These are phyloP conservation scores for Didymella glomerata DNA, from an alignment of 2,329 filamentous ascomycete species.

Conservation along the genomic window DNA sequence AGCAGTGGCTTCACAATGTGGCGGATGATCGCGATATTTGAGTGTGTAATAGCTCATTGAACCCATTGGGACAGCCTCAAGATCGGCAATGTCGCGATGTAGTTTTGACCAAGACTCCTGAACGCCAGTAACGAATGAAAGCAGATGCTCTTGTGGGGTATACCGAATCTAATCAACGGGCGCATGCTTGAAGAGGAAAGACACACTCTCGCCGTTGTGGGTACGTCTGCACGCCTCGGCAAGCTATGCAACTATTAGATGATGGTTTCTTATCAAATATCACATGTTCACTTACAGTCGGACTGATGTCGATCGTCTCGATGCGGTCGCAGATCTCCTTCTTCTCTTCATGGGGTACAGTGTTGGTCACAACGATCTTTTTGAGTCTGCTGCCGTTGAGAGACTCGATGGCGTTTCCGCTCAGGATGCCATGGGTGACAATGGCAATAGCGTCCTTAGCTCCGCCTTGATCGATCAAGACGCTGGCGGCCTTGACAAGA, in stretches of 20 bases:
- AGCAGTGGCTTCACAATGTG: slow-evolving; percentile 27
- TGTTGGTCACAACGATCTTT: slow-evolving; percentile 90
- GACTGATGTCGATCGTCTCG: slow-evolving; percentile 90
- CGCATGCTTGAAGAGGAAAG: slow-evolving; percentile 74
- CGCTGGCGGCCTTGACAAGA: slow-evolving; percentile 85
- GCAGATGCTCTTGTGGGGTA: slow-evolving; percentile 19
- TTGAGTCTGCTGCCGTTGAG: slow-evolving; percentile 80
- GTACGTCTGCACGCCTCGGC: slow-evolving; percentile 76
- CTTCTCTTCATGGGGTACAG: slow-evolving; percentile 82
- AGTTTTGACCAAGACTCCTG: slow-evolving; percentile 24
- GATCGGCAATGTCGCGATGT: slow-evolving; percentile 16
- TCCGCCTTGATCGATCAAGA: slow-evolving; percentile 80
- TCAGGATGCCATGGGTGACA: slow-evolving; percentile 92
- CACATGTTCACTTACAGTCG: slow-evolving; percentile 64
- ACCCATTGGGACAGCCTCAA: slow-evolving; percentile 15
- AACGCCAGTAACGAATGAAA: slow-evolving; percentile 29
- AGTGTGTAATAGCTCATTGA: slow-evolving; percentile 15
- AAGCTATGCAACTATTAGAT: slow-evolving; percentile 53
- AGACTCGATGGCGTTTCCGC: slow-evolving; percentile 85
- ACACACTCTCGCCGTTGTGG: slow-evolving; percentile 75
- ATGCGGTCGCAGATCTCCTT: slow-evolving; percentile 79
- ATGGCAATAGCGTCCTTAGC: slow-evolving; percentile 91
- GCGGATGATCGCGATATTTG: slow-evolving; percentile 14
- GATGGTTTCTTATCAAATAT: neutral
- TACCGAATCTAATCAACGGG: slow-evolving; percentile 55